phyloP scores from a whole-genome alignment of 371 early-diverging fungal genomes.

The Parasitella parasitica region DNA sequence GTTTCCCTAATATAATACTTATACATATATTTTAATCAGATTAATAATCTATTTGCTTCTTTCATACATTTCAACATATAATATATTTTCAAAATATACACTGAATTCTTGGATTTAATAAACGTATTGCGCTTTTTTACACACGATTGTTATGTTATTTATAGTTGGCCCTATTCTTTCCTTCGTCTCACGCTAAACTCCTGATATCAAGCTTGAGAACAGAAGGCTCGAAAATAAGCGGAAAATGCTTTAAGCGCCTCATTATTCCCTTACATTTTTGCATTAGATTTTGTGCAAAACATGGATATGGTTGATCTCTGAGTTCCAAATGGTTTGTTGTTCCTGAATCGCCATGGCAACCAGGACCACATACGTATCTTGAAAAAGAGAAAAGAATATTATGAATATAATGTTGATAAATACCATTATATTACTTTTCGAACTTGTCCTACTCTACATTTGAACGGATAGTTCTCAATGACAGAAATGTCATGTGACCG shows the following conservation, averaged over 20 bases:
- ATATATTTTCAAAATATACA: neutral
- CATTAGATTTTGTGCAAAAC: neutral
- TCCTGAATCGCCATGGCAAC: too few species aligned
- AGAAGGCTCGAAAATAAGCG: neutral
- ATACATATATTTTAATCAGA: neutral
- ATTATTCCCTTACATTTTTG: neutral
- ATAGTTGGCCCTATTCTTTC: neutral
- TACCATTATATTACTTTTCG: too few species aligned
- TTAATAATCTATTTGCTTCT: neutral
- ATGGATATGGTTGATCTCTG: neutral
- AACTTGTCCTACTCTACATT: slow-evolving; percentile 1
- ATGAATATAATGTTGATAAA: too few species aligned
- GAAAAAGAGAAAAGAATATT: neutral
- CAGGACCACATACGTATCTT: neutral
- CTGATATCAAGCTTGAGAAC: neutral
- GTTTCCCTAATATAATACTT: slow-evolving; percentile 4
- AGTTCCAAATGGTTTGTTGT: neutral
- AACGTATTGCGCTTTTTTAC: neutral
- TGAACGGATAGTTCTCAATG: neutral
- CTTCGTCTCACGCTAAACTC: neutral
- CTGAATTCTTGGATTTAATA: neutral
- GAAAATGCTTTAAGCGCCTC: slow-evolving; percentile 13
- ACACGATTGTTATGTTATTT: neutral
- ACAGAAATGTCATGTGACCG: slow-evolving; percentile 24
- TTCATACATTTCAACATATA: neutral